A percentile compares a stretch with the other conserved stretches of the same genome.
phyloP scores from a whole-genome alignment of 768 basidiomycete genomes.

The Pholiota conissans region DNA sequence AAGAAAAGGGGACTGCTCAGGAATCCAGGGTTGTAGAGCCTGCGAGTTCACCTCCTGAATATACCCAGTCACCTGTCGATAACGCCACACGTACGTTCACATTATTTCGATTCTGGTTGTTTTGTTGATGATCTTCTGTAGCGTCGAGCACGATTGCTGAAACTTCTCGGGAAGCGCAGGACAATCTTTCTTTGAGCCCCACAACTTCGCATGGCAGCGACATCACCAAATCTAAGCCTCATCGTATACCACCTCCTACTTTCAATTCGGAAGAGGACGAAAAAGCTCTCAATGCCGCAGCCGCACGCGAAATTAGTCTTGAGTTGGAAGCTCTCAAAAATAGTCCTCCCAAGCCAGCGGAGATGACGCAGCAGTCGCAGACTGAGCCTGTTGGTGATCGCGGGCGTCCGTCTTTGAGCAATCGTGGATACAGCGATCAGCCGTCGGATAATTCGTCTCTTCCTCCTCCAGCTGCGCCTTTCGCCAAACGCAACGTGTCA shows the following conservation, averaged over 20 bases:
- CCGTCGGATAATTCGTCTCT: slow-evolving; percentile 12
- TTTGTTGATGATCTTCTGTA: too few species aligned
- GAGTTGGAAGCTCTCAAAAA: slow-evolving; percentile 60
- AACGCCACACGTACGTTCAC: background rate
- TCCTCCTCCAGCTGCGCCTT: slow-evolving; percentile 40
- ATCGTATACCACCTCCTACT: slow-evolving; percentile 38
- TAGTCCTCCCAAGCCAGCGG: slow-evolving; percentile 20
- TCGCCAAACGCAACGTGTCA: slow-evolving; percentile 36
- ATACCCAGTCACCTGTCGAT: background rate
- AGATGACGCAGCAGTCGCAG: slow-evolving; percentile 11
- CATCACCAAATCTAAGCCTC: background rate
- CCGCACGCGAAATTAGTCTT: slow-evolving; percentile 64
- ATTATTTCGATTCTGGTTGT: background rate
- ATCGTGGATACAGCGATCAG: slow-evolving; percentile 4
- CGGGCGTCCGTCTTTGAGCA: slow-evolving; percentile 7
- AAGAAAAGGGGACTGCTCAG: slow-evolving; percentile 9
- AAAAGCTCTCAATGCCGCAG: slow-evolving; percentile 59
- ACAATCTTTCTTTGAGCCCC: too few species aligned
- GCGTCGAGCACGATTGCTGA: too few species aligned
- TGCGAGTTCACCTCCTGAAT: background rate
- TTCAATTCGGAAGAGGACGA: slow-evolving; percentile 48
- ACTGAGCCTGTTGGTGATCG: slow-evolving; percentile 16
- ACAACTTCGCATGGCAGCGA: background rate
- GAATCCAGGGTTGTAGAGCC: background rate
- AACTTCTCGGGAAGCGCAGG: too few species aligned